These are phyloP conservation scores for Mycena venus DNA, from an alignment of 768 basidiomycete genomes.

Conservation along the genomic window DNA sequence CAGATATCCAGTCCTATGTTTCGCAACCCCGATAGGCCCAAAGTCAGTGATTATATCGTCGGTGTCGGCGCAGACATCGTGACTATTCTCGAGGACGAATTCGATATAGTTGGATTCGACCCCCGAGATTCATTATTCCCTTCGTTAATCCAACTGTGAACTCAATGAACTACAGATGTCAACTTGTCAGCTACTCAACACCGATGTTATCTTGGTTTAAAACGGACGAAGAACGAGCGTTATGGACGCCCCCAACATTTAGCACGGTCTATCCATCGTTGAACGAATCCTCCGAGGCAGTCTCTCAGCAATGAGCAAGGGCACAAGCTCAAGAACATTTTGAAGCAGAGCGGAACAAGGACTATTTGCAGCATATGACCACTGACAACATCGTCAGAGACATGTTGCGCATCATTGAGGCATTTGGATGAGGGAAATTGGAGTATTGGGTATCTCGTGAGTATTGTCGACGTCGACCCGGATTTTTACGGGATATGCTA, in stretches of 20 bases:
- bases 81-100: slow-evolving; percentile 22
- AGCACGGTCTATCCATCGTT: neutral
- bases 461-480: neutral
- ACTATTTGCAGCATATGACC: neutral
- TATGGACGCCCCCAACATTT: neutral
- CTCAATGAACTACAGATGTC: neutral
- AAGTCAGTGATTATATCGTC: slow-evolving; percentile 28
- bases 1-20: slow-evolving; percentile 45
- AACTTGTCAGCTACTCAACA: slow-evolving; percentile 23
- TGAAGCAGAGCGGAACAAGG: neutral
- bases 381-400: neutral
- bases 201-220: slow-evolving; percentile 23
- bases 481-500: no score
- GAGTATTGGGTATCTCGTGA: neutral
- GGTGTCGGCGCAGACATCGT: neutral
- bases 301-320: neutral
- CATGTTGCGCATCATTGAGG: neutral
- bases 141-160: neutral
- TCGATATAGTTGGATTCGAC: slow-evolving; percentile 44
- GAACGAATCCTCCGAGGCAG: neutral
- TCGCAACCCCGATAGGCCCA: slow-evolving; percentile 46
- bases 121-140: slow-evolving; percentile 37
- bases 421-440: neutral
- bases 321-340: neutral
- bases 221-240: slow-evolving; percentile 12